Base-by-base conservation (phyloP, 768 basidiomycete species). In the Mrakia frigida region DNA sequence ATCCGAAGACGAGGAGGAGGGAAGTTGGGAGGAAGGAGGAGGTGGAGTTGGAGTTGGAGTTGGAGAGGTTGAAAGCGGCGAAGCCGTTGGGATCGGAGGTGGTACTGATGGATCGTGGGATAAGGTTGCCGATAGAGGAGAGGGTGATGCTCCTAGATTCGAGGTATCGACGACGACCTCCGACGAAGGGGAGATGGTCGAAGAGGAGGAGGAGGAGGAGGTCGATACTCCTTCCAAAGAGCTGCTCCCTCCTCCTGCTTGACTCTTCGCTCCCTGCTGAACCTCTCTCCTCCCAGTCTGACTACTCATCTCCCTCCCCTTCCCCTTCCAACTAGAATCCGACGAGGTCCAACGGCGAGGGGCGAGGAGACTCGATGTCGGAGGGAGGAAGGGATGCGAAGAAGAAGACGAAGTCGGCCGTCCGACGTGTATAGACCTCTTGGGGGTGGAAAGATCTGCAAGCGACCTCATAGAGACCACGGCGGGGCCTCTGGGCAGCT, bases 221-320 rank as follows among this genome's bases (percentile, higher is more conserved):
- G 37, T 33, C 31, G 35, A 39, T 6, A 1, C 35, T 35, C 65
- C 65, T 18, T 37, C 65, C 65, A 25, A 25, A 18, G 18, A 37
- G 61, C 31, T 37, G 25, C 65, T 68, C 35, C 37, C 37, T 37
- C 35, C 35, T 39, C 65, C 35, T 37, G 6, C 39, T 11, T 39
- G 1, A 7, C 35, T 39, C 23, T n/a, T 68, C 5, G 11, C 35
- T 39, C 63, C 37, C 65, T 39, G 35, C 65, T 37, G 37, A 18
- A 56, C 56, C 56, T 28, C 56, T 10, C 37, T 68, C 25, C 18
- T 39, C 65, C 18, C 18, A 35, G 25, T 25, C 65, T 68, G 65
- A 25, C 35, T 68, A n/a, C 65, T 68, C 65, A 68, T 68, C 39
- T 68, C 65, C 65, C 65, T 68, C n/a, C 65, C 65, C 65, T 68